Evolutionary conservation across 768 basidiomycete species (phyloP), one percentile per base, ranked within the genome.

Genomic region (Boletus tomentosulus): DNA sequence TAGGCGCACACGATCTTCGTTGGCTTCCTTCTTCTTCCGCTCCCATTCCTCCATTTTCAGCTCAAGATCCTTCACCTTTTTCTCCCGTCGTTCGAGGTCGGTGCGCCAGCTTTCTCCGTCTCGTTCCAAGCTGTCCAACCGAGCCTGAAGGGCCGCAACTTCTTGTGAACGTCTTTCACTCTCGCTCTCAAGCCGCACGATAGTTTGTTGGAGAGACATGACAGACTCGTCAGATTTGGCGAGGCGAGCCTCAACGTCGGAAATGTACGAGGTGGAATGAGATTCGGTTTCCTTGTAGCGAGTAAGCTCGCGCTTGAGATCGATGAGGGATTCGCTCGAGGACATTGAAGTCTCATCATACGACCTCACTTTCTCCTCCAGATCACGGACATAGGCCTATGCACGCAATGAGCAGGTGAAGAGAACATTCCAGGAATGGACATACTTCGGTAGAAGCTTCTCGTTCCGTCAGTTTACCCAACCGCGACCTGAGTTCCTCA

Each of bases 381-480:
- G 76, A 66, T 98, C 95, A 28, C 84, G 89, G 42, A 98, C 85
- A 68, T 98, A 98, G 2, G 88, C 88, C 92, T 96, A 65, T 45
- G 13, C 41, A 45, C 38, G 19, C n/a, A 6, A 53, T 53, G 35
- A 56, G 54, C 25, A 50, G 27, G 30, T 30, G 31, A 27, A 38
- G 34, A 53, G 4, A 22, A 42, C 19, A 35, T 35, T 13, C 16
- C 15, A 45, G 27, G 42, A 13, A 38, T 47, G 15, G 13, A 68
- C 79, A 64, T 64, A 91, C 93, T 81, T 99, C 96, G 24, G 92
- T 94, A 3, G 92, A 90, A 6, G 85, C 80, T 69, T 98, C 97
- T 51, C 95, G 77, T 68, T 98, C 96, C 2, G 82, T 74, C 47
- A 98, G 71, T 70, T 95, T 97, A 6, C 81, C 80, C 50, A 97